Evolutionary conservation across 2,329 filamentous ascomycete genomes (phyloP), one percentile per base, ranked within the genome.

Genomic region (Raffaelea arxii): DNA sequence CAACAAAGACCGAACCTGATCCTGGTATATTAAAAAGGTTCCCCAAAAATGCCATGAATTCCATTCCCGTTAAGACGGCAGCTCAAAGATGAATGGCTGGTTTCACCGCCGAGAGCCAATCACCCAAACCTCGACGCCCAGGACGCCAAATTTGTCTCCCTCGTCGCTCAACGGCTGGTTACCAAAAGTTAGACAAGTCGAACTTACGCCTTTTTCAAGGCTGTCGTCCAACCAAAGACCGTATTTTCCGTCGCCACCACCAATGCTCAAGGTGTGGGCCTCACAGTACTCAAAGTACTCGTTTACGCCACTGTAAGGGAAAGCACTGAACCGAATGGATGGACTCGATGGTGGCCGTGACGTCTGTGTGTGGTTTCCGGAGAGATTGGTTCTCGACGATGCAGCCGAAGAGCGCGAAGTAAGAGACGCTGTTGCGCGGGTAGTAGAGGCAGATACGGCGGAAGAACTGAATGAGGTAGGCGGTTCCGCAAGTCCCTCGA

Each of bases 241-340:
- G 62, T 92, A 97, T 56, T 86, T 85, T 1, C 92, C 91, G 55
- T 95, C 89, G 38, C 74, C 87, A 46, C 88, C 91, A 11, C 92
- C 92, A 19, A 97, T 75, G 58, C 86, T 92, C 14, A 98, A 65
- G 61, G 86, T 97, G 22, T 82, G 78, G 3, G 79, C 72, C 65
- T 97, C 89, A 65, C 91, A 97, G 58, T 94, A 85, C 55, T 97
- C 92, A 70, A 91, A 88, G 62, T 94, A 98, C 64, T 97, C 92
- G 62, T 98, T 97, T 36, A 94, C 78, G 5, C 92, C 92, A 47
- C 86, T 94, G 60, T 96, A 97, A 0, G 91, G 90, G 58, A 97
- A 98, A 0, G 91, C 91, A 66, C 95, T 96, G 75, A 98, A 98
- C 19, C 92, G 81, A 55, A 97, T 87, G 23, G 80, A 75, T 51